Base-by-base conservation (phyloP, 345 rosid species). In the Aegle marmelos region DNA sequence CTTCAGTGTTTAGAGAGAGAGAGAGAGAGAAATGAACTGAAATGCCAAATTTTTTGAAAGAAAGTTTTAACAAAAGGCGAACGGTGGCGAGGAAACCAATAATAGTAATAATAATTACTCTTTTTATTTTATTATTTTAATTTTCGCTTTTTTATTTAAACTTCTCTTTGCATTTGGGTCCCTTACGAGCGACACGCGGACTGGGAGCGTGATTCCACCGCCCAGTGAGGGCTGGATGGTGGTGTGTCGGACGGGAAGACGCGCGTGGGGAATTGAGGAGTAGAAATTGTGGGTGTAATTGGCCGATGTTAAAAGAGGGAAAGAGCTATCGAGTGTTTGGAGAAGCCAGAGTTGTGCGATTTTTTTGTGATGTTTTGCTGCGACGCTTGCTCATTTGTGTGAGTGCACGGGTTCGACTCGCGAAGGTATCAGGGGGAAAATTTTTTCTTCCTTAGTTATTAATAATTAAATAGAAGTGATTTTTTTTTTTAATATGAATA, bases 1-100 rank as follows among this genome's bases (percentile, higher is more conserved):
- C 45, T 22, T 50, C 14, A 39, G 30, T 21, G 22, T 1, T 45
- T 9, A 58, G 50, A 30, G 72, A 56, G 68, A 9, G 48, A 50
- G 39, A 66, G 73, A 67, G 33, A 36, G 56, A 61, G 41, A 74
- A 16, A 73, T 41, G 68, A 39, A 41, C 19, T 31, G 8, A 28
- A 72, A 56, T 13, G 22, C 1, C 21, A 53, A 53, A 53, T 5
- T 2, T 58, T 58, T 58, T 2, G 22, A 31, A 28, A 67, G 19
- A 45, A 21, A n/a, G 13, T 25, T 5, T 2, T 6, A 11, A 28
- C 56, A 57, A 45, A 72, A 24, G 68, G 72, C 2, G 33, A 68
- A 24, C 69, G 75, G 69, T 71, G 86, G 85, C 50, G 72, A 76
- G 70, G 79, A 79, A 60, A 72, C 80, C 86, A 24, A 83, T 45